Conservation (phyloP, 148 eudicot genomes). For the Tetragonia tetragonoides region DNA sequence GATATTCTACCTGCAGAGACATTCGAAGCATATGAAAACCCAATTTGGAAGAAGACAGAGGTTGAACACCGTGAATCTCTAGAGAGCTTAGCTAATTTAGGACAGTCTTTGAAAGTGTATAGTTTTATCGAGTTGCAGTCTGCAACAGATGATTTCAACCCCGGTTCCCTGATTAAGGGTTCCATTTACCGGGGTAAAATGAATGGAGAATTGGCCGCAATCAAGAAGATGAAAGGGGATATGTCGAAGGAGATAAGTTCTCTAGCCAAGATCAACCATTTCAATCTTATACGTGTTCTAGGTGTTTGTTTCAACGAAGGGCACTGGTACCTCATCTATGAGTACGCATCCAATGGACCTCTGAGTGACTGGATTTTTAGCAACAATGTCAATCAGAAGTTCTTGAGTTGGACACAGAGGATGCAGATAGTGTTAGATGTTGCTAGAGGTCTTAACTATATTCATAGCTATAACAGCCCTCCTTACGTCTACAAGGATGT, state of each 20-base stretch:
- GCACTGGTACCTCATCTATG: slow-evolving; percentile 77
- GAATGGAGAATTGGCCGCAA: slow-evolving; percentile 69
- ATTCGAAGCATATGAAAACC: slow-evolving; percentile 58
- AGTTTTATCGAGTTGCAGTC: slow-evolving; percentile 56
- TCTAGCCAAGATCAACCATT: slow-evolving; percentile 78
- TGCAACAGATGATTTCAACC: slow-evolving; percentile 72
- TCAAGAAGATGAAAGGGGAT: slow-evolving; percentile 76
- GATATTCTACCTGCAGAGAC: slow-evolving; percentile 43
- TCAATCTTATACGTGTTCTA: slow-evolving; percentile 61
- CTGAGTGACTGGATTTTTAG: slow-evolving; percentile 66
- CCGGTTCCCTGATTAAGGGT: slow-evolving; percentile 53
- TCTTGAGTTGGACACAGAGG: slow-evolving; percentile 71
- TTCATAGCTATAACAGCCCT: slow-evolving; percentile 76
- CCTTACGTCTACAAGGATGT: slow-evolving; percentile 75
- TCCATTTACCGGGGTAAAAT: slow-evolving; percentile 79
- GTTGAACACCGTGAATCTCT: slow-evolving; percentile 55
- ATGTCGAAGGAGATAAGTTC: slow-evolving; percentile 67
- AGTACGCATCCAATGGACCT: slow-evolving; percentile 77
- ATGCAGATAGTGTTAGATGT: slow-evolving; percentile 74
- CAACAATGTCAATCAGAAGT: slow-evolving; percentile 33
- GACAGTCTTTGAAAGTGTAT: slow-evolving; percentile 68
- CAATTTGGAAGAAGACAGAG: slow-evolving; percentile 40
- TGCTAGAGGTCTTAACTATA: slow-evolving; percentile 78
- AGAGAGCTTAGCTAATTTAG: slow-evolving; percentile 59
- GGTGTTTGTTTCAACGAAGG: slow-evolving; percentile 79